phyloP scores from a whole-genome alignment of 169 alveolate species.

The Eimeria necatrix region DNA sequence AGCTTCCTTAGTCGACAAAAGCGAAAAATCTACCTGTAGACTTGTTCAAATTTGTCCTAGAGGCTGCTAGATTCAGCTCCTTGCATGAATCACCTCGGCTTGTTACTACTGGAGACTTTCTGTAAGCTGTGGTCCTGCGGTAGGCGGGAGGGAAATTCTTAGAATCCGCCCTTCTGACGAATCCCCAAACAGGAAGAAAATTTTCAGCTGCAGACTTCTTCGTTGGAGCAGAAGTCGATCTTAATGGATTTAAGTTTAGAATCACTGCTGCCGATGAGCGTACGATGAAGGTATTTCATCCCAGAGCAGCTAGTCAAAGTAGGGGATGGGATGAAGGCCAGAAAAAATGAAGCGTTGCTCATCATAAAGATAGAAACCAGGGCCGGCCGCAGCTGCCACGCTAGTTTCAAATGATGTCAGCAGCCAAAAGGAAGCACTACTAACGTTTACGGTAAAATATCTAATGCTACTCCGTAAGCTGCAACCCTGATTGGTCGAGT shows the following conservation, averaged over 20 bases:
- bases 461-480: neutral
- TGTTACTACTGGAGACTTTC: no score
- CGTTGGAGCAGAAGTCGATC: slow-evolving; percentile 73
- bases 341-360: neutral
- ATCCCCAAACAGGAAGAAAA: slow-evolving; percentile 23
- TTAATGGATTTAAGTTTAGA: slow-evolving; percentile 37
- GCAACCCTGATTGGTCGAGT: neutral
- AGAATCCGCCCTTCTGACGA: slow-evolving; percentile 23
- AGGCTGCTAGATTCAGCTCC: no score
- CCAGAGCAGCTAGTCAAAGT: neutral
- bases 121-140: neutral
- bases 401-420: neutral
- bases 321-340: neutral
- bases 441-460: neutral
- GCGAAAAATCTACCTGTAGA: no score
- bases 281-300: slow-evolving; percentile 43
- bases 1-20: no score
- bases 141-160: slow-evolving; percentile 79
- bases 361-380: neutral
- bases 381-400: neutral
- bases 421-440: neutral
- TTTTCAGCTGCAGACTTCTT: slow-evolving; percentile 75
- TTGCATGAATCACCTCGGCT: no score
- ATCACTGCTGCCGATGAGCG: slow-evolving; percentile 77
- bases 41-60: no score